Percentiles rank a stretch among this genome's conserved stretches.
Evolutionary conservation across 306 rosid genomes (phyloP).

Genomic region (Acacia crassicarpa): DNA sequence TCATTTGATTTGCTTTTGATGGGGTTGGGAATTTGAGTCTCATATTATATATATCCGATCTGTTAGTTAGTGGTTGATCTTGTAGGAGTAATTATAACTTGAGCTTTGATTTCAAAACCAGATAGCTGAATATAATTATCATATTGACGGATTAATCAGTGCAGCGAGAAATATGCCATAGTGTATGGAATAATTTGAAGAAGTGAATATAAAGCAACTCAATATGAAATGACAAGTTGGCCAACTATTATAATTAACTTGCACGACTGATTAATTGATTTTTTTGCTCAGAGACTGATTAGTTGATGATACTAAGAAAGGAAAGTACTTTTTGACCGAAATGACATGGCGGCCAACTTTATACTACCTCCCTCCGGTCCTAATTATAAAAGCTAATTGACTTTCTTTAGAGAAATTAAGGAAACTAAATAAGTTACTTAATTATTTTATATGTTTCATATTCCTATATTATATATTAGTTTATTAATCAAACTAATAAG

Average conservation of each 20-base stretch:
- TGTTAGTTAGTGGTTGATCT: conserved; percentile 44
- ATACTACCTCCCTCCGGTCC: too few species aligned
- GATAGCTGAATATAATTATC: conserved; percentile 35
- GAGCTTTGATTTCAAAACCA: conserved; percentile 22
- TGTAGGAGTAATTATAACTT: conserved; percentile 40
- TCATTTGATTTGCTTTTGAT: conserved; percentile 31
- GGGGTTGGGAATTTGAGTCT: conserved; percentile 20
- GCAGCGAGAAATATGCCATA: conserved; percentile 30
- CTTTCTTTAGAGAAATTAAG: too few species aligned
- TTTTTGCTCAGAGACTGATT: background rate
- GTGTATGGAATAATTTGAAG: conserved; percentile 12
- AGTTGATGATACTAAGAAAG: conserved; percentile 24
- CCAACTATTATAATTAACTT: conserved; percentile 33
- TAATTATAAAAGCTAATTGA: too few species aligned
- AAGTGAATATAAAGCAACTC: conserved; percentile 61
- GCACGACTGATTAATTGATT: conserved; percentile 21
- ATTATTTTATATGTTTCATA: too few species aligned
- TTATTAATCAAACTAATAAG: too few species aligned
- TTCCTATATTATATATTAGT: too few species aligned
- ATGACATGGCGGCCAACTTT: background rate
- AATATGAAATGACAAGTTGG: conserved; percentile 39
- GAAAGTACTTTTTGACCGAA: conserved; percentile 34
- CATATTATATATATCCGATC: conserved; percentile 28
- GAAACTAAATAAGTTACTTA: too few species aligned
- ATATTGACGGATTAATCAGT: conserved; percentile 38